These are phyloP conservation scores for Carallia pectinifolia DNA, from an alignment of 345 rosid genomes.

Conservation along the genomic window DNA sequence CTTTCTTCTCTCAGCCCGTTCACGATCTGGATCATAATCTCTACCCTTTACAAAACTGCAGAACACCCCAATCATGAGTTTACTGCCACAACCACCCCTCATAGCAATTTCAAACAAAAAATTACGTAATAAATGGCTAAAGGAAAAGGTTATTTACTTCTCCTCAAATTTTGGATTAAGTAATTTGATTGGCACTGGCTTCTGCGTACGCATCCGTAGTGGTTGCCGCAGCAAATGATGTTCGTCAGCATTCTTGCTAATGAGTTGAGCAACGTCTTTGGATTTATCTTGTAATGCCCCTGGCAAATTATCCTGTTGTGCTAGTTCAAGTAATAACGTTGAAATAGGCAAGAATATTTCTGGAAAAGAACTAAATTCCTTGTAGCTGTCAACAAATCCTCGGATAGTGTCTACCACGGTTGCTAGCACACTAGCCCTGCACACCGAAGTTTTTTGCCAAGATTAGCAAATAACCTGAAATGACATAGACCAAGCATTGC, in stretches of 20 bases:
- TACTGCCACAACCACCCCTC: background rate
- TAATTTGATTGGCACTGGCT: constrained; percentile 68
- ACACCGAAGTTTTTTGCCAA: background rate
- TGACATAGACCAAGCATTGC: background rate
- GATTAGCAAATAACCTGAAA: background rate
- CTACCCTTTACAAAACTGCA: constrained; percentile 85
- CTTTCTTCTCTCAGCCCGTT: constrained; percentile 63
- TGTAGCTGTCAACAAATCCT: constrained; percentile 56
- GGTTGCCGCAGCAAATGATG: constrained; percentile 55
- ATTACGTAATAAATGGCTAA: background rate
- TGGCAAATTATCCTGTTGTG: constrained; percentile 53
- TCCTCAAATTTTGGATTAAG: constrained; percentile 82
- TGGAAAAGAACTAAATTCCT: constrained; percentile 65
- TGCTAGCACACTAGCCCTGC: constrained; percentile 67
- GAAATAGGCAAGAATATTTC: constrained; percentile 72
- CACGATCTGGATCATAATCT: constrained; percentile 92
- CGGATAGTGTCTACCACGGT: constrained; percentile 59
- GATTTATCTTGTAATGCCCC: constrained; percentile 48
- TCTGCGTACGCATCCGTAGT: constrained; percentile 72
- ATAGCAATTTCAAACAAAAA: background rate
- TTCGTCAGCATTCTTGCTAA: constrained; percentile 52
- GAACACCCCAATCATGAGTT: constrained; percentile 19
- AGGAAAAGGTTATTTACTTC: constrained; percentile 40
- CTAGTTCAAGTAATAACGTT: constrained; percentile 46
- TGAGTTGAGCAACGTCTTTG: constrained; percentile 46